Evolutionary conservation across 2,329 filamentous ascomycete genomes (phyloP), one percentile per base, ranked within the genome.

Genomic region (Colletotrichum theobromicola): DNA sequence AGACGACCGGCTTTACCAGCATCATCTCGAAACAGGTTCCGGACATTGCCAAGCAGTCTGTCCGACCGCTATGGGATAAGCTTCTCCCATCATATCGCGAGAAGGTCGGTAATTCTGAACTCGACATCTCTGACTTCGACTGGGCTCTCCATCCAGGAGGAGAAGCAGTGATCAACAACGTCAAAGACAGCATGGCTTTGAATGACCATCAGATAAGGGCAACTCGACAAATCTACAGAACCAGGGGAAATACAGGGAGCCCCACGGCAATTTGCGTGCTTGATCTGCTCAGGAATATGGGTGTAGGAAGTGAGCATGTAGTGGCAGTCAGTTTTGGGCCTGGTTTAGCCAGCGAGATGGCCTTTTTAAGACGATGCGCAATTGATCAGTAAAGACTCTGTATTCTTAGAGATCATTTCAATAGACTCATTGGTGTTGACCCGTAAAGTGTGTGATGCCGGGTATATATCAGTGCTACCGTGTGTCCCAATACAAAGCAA

Each of bases 281-380:
- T 2, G 69, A 71, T 24, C 28, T 61, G 7, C 69, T 71, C 10
- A 42, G 69, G n/a, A 67, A 50, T 12, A 57, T 71, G 69, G 62
- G 61, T 9, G 4, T 28, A 15, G 69, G 69, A 24, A 71, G 62
- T 24, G 62, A 67, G 3, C 50, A 71, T 7, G 69, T 71, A 7
- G 69, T 71, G 21, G 69, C 62, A 5, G n/a, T 60, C 13, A 66
- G 61, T 30, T 71, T 67, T 16, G 69, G 69, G 10, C 69, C 69
- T n/a, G 69, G 69, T 16, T 26, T 71, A 18, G 69, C 69, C 34
- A 71, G 46, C 35, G 69, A 71, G 21, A 71, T 71, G 69, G 69
- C 69, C 2, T 65, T 71, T 46, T 37, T 67, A 28, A 66, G 62
- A 13, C 62, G 62, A 9, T 61, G 53, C 35, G n/a, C 21, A 1